A percentile compares a stretch with the other conserved stretches of the same genome.
phyloP scores from a whole-genome alignment of 179 eudicot species.

The Spergularia azorica region DNA sequence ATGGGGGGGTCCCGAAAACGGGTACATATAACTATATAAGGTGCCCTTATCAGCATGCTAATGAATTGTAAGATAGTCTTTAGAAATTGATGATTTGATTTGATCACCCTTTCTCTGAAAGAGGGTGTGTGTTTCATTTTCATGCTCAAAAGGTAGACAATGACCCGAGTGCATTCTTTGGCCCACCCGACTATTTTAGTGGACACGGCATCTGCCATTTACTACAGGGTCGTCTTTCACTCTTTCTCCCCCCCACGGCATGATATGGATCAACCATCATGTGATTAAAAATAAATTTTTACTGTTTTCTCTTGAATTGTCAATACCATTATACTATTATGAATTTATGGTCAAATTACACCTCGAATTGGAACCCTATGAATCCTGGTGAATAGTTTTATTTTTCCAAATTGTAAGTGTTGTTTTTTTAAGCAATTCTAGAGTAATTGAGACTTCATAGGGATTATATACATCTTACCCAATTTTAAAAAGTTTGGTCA shows the following conservation, averaged over 20 bases:
- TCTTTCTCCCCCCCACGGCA: constrained; percentile 2
- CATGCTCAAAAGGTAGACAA: constrained; percentile 41
- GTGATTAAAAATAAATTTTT: neutral
- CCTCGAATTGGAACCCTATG: no score
- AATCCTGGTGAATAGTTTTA: no score
- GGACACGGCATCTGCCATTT: constrained; percentile 35
- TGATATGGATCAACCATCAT: neutral
- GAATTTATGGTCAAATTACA: no score
- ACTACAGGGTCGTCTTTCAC: neutral
- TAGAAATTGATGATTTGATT: constrained; percentile 29
- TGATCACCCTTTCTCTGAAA: constrained; percentile 24
- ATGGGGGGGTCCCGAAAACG: no score
- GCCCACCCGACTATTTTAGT: constrained; percentile 24
- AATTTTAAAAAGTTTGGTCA: no score
- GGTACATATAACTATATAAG: neutral
- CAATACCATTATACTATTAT: neutral
- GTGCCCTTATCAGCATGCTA: constrained; percentile 28
- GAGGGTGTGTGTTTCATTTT: constrained; percentile 29
- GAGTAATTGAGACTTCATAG: no score
- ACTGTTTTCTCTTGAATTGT: neutral
- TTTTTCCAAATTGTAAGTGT: no score
- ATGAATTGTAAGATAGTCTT: constrained; percentile 20
- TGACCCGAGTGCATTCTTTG: constrained; percentile 37
- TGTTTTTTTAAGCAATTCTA: no score
- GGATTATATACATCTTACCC: no score